Evolutionary conservation across 148 eudicot genomes (phyloP).

Genomic region (Polygonum aviculare): DNA sequence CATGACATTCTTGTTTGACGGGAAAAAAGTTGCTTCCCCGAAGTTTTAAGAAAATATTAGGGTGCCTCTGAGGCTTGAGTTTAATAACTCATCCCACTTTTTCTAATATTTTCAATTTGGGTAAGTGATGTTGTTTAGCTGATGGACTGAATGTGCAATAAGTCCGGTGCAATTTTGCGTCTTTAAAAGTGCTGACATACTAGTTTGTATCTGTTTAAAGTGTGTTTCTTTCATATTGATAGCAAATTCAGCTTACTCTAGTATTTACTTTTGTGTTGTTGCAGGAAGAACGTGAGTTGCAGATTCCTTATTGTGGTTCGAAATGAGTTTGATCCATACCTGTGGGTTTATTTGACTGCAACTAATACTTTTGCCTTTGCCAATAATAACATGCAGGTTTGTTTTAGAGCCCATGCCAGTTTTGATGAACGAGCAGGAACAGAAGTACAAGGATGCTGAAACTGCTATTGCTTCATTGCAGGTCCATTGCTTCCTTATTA

Average conservation of each 20-base stretch:
- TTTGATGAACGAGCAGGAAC: slow-evolving; percentile 77
- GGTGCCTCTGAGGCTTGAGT: not conserved
- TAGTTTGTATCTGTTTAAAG: not conserved
- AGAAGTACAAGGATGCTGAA: slow-evolving; percentile 80
- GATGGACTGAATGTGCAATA: not conserved
- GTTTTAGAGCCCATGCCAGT: slow-evolving; percentile 80
- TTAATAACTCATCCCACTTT: not conserved
- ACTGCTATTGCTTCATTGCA: slow-evolving; percentile 73
- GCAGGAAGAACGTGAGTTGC: slow-evolving; percentile 90
- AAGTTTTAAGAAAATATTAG: not conserved
- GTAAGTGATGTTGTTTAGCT: not conserved
- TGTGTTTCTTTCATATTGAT: not conserved
- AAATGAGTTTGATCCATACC: slow-evolving; percentile 11
- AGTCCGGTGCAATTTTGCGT: not conserved
- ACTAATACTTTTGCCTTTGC: not conserved
- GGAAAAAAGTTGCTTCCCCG: not conserved
- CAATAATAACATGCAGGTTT: slow-evolving; percentile 41
- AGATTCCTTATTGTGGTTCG: slow-evolving; percentile 13
- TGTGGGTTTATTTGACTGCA: not conserved
- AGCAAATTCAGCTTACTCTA: not conserved
- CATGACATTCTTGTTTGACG: not conserved
- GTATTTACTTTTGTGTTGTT: slow-evolving; percentile 21
- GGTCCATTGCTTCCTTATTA: slow-evolving; percentile 27
- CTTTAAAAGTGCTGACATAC: not conserved
- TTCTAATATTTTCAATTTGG: not conserved